Evolutionary conservation across 306 rosid genomes (phyloP).

Genomic region (Quercus engelmannii): DNA sequence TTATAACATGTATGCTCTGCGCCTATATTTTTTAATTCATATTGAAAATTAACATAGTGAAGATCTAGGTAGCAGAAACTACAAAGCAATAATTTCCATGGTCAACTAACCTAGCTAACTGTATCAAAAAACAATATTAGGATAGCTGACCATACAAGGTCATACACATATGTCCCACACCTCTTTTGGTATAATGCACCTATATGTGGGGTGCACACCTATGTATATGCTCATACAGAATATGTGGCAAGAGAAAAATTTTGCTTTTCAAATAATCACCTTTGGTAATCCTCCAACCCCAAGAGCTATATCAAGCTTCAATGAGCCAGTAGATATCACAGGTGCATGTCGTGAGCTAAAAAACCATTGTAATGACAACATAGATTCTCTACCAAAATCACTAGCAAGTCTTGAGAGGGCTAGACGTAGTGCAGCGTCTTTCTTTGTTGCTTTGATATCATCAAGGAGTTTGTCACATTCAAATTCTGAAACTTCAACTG

Average conservation of each 20-base stretch:
- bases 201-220: background rate
- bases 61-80: too few species aligned
- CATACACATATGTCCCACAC: background rate
- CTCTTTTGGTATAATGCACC: background rate
- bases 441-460: conserved; percentile 59
- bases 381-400: conserved; percentile 64
- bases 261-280: conserved; percentile 32
- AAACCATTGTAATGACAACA: conserved; percentile 55
- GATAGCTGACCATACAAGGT: too few species aligned
- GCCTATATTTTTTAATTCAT: too few species aligned
- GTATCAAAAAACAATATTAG: too few species aligned
- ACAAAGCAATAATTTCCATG: too few species aligned
- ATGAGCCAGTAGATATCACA: conserved; percentile 72
- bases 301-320: conserved; percentile 86
- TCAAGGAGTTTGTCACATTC: conserved; percentile 48
- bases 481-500: conserved; percentile 46
- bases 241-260: background rate
- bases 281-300: conserved; percentile 87
- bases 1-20: too few species aligned
- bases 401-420: conserved; percentile 66
- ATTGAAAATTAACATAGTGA: too few species aligned
- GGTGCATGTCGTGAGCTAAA: conserved; percentile 50
- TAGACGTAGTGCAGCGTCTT: conserved; percentile 49
- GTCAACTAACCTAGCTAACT: too few species aligned
- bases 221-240: conserved; percentile 4